Percentiles rank a stretch among this genome's conserved stretches.
Evolutionary conservation across 164 flowering plant genomes (phyloP).

Genomic region (Cinnamomum chago): DNA sequence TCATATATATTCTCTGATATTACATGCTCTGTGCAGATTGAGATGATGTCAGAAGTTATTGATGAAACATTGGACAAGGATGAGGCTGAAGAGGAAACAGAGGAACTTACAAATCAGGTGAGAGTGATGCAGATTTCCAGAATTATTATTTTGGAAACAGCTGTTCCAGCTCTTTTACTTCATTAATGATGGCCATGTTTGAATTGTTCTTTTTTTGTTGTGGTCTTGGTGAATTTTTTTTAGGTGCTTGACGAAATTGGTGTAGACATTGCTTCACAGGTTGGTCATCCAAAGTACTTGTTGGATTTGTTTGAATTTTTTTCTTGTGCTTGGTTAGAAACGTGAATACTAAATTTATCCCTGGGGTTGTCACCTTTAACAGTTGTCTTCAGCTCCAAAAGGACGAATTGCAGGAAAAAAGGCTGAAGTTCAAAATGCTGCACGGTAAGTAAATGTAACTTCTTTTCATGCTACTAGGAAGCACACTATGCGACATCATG

Average conservation of each 20-base stretch:
- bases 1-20: not conserved
- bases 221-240: constrained; percentile 2
- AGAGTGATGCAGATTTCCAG: not conserved
- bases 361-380: constrained; percentile 12
- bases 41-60: constrained; percentile 92
- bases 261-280: constrained; percentile 94
- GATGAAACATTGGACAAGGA: constrained; percentile 92
- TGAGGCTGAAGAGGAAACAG: constrained; percentile 95
- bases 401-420: constrained; percentile 69
- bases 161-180: not conserved
- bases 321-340: not conserved
- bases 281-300: constrained; percentile 23
- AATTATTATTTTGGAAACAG: not conserved
- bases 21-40: constrained; percentile 44
- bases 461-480: too few relatives aligned
- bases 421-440: constrained; percentile 32
- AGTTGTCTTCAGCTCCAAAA: constrained; percentile 93
- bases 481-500: too few relatives aligned
- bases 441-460: constrained; percentile 33
- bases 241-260: constrained; percentile 96
- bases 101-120: constrained; percentile 91
- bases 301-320: not conserved
- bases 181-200: not conserved
- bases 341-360: not conserved
- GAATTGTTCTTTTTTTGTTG: not conserved